Conservation (phyloP, 148 eudicot genomes). For the Heliamphora exappendiculata region DNA sequence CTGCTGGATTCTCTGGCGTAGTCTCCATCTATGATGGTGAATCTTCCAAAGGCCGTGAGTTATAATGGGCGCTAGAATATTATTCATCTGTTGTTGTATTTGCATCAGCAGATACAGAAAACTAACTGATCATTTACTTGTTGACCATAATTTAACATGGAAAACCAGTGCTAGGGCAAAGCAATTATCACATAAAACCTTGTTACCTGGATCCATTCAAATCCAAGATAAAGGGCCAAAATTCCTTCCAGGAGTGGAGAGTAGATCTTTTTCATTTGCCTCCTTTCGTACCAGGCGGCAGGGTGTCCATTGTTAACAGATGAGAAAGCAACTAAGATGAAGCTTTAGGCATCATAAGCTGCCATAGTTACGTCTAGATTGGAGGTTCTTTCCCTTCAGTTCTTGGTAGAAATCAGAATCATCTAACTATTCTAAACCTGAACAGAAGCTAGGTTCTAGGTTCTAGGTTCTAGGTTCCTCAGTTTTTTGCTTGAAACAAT, state of each 20-base stretch:
- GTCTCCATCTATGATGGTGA: slow-evolving; percentile 65
- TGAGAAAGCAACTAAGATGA: too few relatives aligned
- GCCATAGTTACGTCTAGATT: too few relatives aligned
- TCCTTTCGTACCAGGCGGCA: slow-evolving; percentile 95
- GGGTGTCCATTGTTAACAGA: background rate
- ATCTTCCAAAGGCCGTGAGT: slow-evolving; percentile 96
- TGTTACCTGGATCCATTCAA: slow-evolving; percentile 88
- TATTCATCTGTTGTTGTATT: slow-evolving; percentile 59
- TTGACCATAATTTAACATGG: too few relatives aligned
- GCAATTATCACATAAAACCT: too few relatives aligned
- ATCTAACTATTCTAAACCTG: too few relatives aligned
- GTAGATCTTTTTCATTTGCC: slow-evolving; percentile 92
- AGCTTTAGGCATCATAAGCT: too few relatives aligned
- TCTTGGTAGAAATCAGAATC: too few relatives aligned
- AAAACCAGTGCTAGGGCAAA: too few relatives aligned
- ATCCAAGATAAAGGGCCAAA: slow-evolving; percentile 88
- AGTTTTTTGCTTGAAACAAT: too few relatives aligned
- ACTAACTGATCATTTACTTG: background rate
- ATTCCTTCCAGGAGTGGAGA: slow-evolving; percentile 88
- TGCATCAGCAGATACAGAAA: background rate
- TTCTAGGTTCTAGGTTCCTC: too few relatives aligned
- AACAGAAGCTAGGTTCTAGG: too few relatives aligned
- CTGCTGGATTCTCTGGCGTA: slow-evolving; percentile 65
- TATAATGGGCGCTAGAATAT: slow-evolving; percentile 78
- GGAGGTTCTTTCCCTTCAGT: too few relatives aligned